Evolutionary conservation across 148 eudicot species (phyloP).

Genomic region (Fagopyrum homotropicum): DNA sequence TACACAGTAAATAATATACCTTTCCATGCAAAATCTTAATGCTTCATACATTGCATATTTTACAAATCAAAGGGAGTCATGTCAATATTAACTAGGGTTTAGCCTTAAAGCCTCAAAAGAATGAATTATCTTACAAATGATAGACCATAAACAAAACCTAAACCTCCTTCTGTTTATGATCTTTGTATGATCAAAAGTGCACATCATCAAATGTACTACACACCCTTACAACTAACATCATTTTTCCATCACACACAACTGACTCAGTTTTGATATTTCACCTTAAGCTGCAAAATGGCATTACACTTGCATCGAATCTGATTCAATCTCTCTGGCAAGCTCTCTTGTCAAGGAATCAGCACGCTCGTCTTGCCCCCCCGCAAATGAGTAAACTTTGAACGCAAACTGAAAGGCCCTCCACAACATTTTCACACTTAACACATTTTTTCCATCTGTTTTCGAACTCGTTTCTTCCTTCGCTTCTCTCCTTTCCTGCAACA

Average conservation of each 20-base stretch:
- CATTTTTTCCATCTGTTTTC: constrained; percentile 38
- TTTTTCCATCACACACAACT: neutral
- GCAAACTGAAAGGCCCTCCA: constrained; percentile 98
- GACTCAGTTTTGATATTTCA: neutral
- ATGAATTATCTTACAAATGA: constrained; percentile 3
- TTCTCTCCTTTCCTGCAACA: constrained; percentile 59
- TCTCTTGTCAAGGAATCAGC: constrained; percentile 82
- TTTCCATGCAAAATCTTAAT: neutral
- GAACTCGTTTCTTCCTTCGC: constrained; percentile 41
- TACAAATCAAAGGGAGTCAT: neutral
- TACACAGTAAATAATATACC: too few species aligned
- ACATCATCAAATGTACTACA: neutral
- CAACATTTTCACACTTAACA: constrained; percentile 50
- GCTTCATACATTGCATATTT: neutral
- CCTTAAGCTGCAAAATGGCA: neutral
- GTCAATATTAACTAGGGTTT: neutral
- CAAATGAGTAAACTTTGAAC: constrained; percentile 77
- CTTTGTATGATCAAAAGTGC: neutral
- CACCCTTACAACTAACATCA: neutral
- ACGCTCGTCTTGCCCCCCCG: constrained; percentile 98
- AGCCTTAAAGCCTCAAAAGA: neutral
- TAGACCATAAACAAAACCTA: constrained; percentile 1
- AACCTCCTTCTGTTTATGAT: neutral
- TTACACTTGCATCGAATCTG: constrained; percentile 45
- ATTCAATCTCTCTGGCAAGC: constrained; percentile 78